phyloP scores from a whole-genome alignment of 2,329 filamentous ascomycete genomes.

The Arthrobotrys sinensis region DNA sequence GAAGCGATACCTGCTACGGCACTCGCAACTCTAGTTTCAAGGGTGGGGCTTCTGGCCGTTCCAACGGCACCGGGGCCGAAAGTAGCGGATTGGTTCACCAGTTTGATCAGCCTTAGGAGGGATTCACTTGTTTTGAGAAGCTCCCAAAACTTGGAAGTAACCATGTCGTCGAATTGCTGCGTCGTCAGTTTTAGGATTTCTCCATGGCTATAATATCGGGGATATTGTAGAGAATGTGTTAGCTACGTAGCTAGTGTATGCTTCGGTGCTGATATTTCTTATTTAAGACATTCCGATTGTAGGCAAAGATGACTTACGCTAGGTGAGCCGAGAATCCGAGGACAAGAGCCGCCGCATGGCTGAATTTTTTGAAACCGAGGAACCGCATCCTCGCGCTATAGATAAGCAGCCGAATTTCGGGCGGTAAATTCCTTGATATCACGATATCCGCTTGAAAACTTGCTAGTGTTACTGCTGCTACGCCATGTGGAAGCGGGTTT shows the following conservation, averaged over 20 bases:
- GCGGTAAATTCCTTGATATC: too few relatives aligned
- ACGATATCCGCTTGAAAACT: too few relatives aligned
- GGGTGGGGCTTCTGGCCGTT: background rate
- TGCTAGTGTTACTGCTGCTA: background rate
- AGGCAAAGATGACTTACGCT: background rate
- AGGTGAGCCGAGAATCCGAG: background rate
- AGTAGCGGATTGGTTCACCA: conserved; percentile 11
- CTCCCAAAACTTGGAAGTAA: background rate
- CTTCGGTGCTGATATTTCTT: too few relatives aligned
- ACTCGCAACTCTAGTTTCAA: background rate
- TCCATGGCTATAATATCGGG: background rate
- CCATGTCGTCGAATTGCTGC: conserved; percentile 21
- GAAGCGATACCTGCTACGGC: background rate
- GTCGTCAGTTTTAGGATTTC: conserved; percentile 7
- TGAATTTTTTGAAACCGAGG: background rate
- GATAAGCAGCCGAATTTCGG: too few relatives aligned
- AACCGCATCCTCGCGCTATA: conserved; percentile 1
- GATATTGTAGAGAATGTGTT: background rate
- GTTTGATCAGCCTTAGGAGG: background rate
- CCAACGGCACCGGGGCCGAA: background rate
- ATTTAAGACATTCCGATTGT: background rate
- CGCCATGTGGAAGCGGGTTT: background rate
- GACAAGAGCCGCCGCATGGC: background rate
- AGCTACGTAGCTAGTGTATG: background rate
- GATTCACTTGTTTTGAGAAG: background rate